Evolutionary conservation across 139 green algal genomes (phyloP), one percentile per base, ranked within the genome.

Genomic region (Zygnema cylindricum): DNA sequence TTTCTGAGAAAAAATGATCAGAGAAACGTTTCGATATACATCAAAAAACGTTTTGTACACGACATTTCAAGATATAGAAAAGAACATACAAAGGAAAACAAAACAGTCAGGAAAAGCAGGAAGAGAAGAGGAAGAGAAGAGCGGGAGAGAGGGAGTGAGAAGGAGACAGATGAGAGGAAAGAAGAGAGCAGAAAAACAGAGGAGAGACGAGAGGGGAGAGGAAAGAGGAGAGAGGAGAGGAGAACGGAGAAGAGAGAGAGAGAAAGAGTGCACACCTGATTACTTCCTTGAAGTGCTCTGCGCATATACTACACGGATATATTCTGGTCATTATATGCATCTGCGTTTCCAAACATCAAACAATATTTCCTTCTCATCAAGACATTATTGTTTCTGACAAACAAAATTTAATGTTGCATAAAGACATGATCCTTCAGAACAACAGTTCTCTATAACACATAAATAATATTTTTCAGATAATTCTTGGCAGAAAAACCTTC

Each of bases 241-340:
- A 16, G 16, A 16, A 38, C 11, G 43, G 71, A 81, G 43, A 81
- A 21, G 11, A 81, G 71, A 21, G 54, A 82, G n/a, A 69, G 77
- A 38, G 23, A 88, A 85, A 16, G 30, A 25, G 75, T 69, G n/a
- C n/a, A n/a, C 39, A 89, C 84, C 82, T 90, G 55, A 90, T 89
- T 43, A 99, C 81, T 76, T 98, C 90, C 21, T 89, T 43, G 76
- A 99, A 98, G 93, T 99, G 97, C 2, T 43, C 0, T 0, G 96
- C 94, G 84, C 97, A 99, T n/a, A 98, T 95, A 0, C 73, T 93
- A 91, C 97, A 99, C 0, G 97, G 97, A 87, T 99, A 99, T 69
- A 98, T 94, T 22, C 95, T 87, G 2, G 96, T 97, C 32, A 98
- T 86, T 22, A 92, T 16, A 43, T 21, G 35, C 22, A 3, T 43